Percentiles rank a stretch among this genome's conserved stretches.
Evolutionary conservation across 2,329 filamentous ascomycete genomes (phyloP).

Genomic region (Paramyrothecium sp.): DNA sequence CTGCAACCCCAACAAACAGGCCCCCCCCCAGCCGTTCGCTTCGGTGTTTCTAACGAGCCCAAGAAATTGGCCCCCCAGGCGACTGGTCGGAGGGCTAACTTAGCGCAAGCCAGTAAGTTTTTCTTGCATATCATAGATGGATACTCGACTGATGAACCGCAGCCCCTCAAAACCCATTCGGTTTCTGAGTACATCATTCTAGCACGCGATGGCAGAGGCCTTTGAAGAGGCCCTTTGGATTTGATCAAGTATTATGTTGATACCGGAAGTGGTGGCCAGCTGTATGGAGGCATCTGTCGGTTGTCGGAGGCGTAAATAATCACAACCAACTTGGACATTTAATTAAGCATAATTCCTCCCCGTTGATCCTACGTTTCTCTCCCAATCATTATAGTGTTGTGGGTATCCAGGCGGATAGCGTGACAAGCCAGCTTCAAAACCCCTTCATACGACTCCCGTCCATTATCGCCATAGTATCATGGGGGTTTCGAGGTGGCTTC

Average conservation of each 20-base stretch:
- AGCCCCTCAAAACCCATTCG: slow-evolving; percentile 56
- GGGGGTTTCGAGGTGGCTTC: too few species aligned
- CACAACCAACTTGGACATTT: slow-evolving; percentile 17
- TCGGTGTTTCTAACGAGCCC: slow-evolving; percentile 71
- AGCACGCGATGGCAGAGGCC: neutral
- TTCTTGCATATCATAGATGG: neutral
- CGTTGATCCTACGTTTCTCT: neutral
- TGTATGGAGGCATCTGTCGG: slow-evolving; percentile 3
- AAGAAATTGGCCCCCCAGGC: slow-evolving; percentile 83
- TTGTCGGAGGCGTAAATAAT: neutral
- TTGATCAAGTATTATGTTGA: too few species aligned
- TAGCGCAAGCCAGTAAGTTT: slow-evolving; percentile 92
- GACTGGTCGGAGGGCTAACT: slow-evolving; percentile 85
- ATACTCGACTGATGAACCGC: slow-evolving; percentile 12
- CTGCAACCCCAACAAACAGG: slow-evolving; percentile 49
- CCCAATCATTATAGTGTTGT: neutral
- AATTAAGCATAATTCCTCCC: neutral
- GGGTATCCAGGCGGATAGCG: too few species aligned
- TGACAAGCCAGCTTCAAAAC: too few species aligned
- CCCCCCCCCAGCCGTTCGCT: slow-evolving; percentile 83
- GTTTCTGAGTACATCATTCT: slow-evolving; percentile 34
- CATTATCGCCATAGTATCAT: too few species aligned
- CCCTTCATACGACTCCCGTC: too few species aligned
- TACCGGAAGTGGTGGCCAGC: slow-evolving; percentile 1
- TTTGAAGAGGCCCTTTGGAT: too few species aligned